Percentiles rank a stretch among this genome's conserved stretches.
These are phyloP conservation scores for Brassica hybrid DNA, from an alignment of 441 rosid genomes.

Conservation along the genomic window DNA sequence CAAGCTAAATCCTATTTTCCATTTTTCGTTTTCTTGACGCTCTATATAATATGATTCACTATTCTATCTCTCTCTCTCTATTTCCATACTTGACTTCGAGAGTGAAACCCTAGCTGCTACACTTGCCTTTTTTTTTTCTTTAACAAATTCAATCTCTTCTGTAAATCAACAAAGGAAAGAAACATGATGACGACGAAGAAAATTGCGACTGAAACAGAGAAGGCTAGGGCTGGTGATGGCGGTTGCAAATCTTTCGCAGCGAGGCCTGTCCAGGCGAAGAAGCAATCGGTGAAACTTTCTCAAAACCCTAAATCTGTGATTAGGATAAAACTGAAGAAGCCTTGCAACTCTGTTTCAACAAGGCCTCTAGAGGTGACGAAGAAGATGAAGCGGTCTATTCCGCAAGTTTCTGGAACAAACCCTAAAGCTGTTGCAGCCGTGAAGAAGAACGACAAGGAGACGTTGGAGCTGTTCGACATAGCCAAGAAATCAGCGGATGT, in stretches of 20 bases:
- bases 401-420: background rate
- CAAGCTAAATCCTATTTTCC: background rate
- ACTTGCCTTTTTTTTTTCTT: background rate
- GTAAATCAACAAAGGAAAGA: background rate
- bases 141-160: background rate
- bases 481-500: slow-evolving; percentile 33
- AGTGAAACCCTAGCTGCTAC: background rate
- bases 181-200: background rate
- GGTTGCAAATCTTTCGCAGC: background rate
- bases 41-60: background rate
- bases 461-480: slow-evolving; percentile 18
- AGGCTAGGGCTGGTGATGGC: background rate
- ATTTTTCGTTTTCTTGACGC: background rate
- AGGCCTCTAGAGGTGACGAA: background rate
- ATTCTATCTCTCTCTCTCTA: background rate
- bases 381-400: background rate
- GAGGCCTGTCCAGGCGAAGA: slow-evolving; percentile 12
- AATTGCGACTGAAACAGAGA: background rate
- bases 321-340: background rate
- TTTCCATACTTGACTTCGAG: background rate
- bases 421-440: background rate
- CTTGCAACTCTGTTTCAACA: background rate
- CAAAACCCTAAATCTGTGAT: background rate
- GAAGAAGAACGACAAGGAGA: slow-evolving; percentile 14
- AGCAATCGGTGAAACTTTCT: background rate